These are phyloP conservation scores for Ustilago bromivora DNA, from an alignment of 1,284 basidiomycete genomes.

Conservation along the genomic window DNA sequence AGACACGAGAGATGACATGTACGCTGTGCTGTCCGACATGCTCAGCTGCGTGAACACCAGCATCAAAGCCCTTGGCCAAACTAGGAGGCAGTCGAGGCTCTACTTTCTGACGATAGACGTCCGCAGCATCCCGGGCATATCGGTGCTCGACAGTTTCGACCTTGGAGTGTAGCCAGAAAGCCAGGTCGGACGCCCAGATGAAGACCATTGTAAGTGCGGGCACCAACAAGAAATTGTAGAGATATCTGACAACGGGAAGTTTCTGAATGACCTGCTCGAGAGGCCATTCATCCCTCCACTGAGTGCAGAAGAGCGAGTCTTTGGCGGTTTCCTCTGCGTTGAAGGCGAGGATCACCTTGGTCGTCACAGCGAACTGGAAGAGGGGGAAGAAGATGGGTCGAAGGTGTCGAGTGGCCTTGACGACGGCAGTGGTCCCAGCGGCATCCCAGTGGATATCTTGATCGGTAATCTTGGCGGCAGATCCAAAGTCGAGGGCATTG, in stretches of 20 bases:
- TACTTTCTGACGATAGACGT: constrained; percentile 23
- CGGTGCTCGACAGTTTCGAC: constrained; percentile 26
- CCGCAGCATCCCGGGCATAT: constrained; percentile 17
- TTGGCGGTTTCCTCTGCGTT: constrained; percentile 30
- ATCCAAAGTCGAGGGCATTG: constrained; percentile 52
- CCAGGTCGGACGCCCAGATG: constrained; percentile 40
- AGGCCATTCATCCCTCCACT: constrained; percentile 52
- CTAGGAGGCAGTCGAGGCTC: constrained; percentile 36
- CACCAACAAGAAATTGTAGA: constrained; percentile 36
- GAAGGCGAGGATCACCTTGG: constrained; percentile 41
- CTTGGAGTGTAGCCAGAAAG: constrained; percentile 43
- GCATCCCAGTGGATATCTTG: constrained; percentile 48
- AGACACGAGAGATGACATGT: constrained; percentile 22
- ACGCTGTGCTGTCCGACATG: constrained; percentile 22
- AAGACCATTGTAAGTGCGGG: constrained; percentile 40
- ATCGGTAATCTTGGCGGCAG: constrained; percentile 33
- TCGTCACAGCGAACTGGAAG: constrained; percentile 48
- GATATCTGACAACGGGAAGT: constrained; percentile 25
- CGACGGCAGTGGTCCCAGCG: constrained; percentile 31
- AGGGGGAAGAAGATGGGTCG: constrained; percentile 53
- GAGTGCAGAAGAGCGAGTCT: constrained; percentile 50
- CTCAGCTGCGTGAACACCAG: constrained; percentile 31
- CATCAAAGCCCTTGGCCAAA: constrained; percentile 40
- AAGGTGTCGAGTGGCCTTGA: constrained; percentile 43
- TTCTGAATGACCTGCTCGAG: constrained; percentile 25